phyloP scores from a whole-genome alignment of 2,329 filamentous ascomycete species.

The Penicillium hesseltinei region DNA sequence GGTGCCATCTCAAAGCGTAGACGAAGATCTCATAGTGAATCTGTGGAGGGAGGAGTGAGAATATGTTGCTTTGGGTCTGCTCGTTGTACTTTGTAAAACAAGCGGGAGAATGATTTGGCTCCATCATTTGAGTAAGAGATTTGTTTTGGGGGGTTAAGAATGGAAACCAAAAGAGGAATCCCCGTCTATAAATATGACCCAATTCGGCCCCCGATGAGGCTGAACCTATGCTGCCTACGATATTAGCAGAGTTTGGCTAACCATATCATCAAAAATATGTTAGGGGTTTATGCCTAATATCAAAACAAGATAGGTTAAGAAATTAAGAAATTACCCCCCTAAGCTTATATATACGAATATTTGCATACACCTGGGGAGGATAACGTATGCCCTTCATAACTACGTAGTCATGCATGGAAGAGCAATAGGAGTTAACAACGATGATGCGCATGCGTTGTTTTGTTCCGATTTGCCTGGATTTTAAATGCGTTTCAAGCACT shows the following conservation, averaged over 20 bases:
- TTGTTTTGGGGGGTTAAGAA: not conserved
- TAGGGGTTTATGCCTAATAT: not conserved
- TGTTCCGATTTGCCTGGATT: not conserved
- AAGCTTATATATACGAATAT: too few species aligned
- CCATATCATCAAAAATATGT: not conserved
- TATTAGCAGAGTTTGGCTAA: not conserved
- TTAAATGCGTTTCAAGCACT: not conserved
- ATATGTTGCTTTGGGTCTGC: not conserved
- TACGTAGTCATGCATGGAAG: not conserved
- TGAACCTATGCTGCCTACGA: not conserved
- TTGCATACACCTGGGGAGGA: not conserved
- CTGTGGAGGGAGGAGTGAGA: not conserved
- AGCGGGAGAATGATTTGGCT: not conserved
- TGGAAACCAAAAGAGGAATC: not conserved
- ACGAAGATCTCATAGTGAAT: not conserved
- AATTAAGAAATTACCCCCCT: too few species aligned
- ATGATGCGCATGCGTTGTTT: not conserved
- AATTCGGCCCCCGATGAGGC: not conserved
- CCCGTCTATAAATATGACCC: not conserved
- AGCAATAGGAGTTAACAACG: not conserved
- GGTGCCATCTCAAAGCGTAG: conserved; percentile 25
- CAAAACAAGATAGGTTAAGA: too few species aligned
- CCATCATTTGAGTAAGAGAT: not conserved
- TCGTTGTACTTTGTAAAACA: not conserved
- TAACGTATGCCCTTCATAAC: not conserved